Conservation (phyloP, 345 rosid species). For the Rubroshorea leprosula region DNA sequence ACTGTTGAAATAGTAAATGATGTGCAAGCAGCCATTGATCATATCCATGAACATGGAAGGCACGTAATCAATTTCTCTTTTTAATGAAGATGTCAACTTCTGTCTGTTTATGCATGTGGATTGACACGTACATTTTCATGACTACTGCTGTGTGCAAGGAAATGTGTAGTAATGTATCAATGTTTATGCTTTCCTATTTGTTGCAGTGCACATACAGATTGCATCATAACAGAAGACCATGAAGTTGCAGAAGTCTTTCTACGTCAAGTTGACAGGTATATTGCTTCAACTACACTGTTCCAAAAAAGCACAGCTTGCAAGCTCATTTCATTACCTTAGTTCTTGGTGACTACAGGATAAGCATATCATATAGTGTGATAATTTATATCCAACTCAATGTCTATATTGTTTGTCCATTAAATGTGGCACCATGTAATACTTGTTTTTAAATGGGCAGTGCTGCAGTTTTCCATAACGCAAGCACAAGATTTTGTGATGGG, state of each 20-base stretch:
- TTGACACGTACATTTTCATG: no score
- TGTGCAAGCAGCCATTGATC: slow-evolving; percentile 51
- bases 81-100: not conserved
- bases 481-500: slow-evolving; percentile 72
- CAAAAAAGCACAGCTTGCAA: no score
- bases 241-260: slow-evolving; percentile 41
- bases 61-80: slow-evolving; percentile 8
- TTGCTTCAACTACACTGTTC: not conserved
- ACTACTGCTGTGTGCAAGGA: no score
- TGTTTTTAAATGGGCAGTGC: slow-evolving; percentile 34
- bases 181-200: not conserved
- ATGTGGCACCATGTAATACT: not conserved
- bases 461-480: slow-evolving; percentile 76
- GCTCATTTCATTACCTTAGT: not conserved
- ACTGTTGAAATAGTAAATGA: slow-evolving; percentile 69
- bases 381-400: no score
- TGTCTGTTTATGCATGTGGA: no score
- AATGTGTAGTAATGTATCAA: no score
- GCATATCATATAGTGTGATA: no score
- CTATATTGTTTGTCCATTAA: not conserved
- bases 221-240: slow-evolving; percentile 41
- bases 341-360: no score
- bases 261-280: slow-evolving; percentile 43
- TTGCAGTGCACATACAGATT: slow-evolving; percentile 51
- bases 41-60: slow-evolving; percentile 76